Base-by-base conservation (phyloP, 805 yeast species). In the Kodamaea hsintzibuensis region DNA sequence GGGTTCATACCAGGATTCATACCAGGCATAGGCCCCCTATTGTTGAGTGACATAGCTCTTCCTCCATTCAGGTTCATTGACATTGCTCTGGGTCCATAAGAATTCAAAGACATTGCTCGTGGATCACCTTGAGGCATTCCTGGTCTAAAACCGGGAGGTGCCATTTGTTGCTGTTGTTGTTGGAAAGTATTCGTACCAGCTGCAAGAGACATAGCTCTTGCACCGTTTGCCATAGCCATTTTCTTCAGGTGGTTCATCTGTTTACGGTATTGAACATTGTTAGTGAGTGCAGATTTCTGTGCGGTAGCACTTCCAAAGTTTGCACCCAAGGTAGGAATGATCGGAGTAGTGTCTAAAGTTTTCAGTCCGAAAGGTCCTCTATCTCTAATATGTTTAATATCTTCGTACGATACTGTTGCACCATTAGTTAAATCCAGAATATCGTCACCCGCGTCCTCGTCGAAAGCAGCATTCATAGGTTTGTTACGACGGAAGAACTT, bases 191-290 rank as follows among this genome's bases (percentile, higher is more conserved):
- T 71, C 3, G 59, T 65, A 48, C 72, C 74, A 1, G 74, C 69
- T 38, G 67, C 73, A 61, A 75, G 64, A 13, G 78, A 68, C 71
- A 69, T 75, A 7, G 80, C 78, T 43, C 79, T 66, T 1, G 84
- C 81, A 47, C 82, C 74, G 9, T 73, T 71, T 14, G 74, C 73
- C 59, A 77, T 64, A 17, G 82, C 81, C 65, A 78, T 62, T 63
- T 88, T 88, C 72, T 84, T 86, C 64, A 83, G 85, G 3, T 82
- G 83, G 47, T 85, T 84, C 79, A 84, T 77, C 59, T 81, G 85
- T 60, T 87, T 88, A 60, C 96, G 74, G 65, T 88, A 88, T 57
- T 85, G 85, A 6, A 82, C 74, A 59, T 81, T 85, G 50, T 78
- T 78, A 56, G 47, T 65, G 60, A 50, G 53, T 42, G 54, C 67